These are phyloP conservation scores for Auricularia auricula-judae DNA, from an alignment of 768 basidiomycete species.

Conservation along the genomic window DNA sequence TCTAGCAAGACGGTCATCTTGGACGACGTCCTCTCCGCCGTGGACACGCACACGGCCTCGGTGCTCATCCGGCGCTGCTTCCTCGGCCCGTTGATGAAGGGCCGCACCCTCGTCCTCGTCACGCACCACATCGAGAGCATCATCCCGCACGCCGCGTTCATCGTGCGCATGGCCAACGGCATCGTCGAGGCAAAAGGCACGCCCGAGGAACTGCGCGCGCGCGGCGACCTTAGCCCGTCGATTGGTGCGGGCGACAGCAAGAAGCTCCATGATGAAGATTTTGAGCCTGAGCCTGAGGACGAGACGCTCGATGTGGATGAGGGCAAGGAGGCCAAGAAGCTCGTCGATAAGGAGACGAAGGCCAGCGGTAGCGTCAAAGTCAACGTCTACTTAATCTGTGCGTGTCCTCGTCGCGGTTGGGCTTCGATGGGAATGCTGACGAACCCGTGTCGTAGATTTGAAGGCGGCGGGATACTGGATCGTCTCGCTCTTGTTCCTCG, in stretches of 20 bases:
- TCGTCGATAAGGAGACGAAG: background rate
- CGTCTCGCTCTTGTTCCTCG: background rate
- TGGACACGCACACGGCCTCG: conserved; percentile 68
- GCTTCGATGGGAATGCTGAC: background rate
- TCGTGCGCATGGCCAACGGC: conserved; percentile 73
- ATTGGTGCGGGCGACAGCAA: conserved; percentile 18
- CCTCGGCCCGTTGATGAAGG: conserved; percentile 44
- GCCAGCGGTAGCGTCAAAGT: background rate
- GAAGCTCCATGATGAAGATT: background rate
- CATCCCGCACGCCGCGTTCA: conserved; percentile 59
- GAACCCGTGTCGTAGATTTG: background rate
- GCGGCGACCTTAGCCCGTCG: conserved; percentile 35
- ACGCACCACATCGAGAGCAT: conserved; percentile 81
- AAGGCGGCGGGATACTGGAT: background rate
- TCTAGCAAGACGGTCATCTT: conserved; percentile 34
- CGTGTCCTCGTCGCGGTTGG: background rate
- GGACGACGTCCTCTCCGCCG: conserved; percentile 33
- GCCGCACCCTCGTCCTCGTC: conserved; percentile 68
- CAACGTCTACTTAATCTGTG: background rate
- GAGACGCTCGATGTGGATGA: background rate
- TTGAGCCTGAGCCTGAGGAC: background rate
- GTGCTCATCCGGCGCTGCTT: conserved; percentile 59
- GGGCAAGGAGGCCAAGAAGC: background rate
- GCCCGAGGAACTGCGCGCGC: conserved; percentile 47
- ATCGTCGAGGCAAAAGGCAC: conserved; percentile 68